These are phyloP conservation scores for Colletotrichum tropicale DNA, from an alignment of 2,329 filamentous ascomycete genomes.

Conservation along the genomic window DNA sequence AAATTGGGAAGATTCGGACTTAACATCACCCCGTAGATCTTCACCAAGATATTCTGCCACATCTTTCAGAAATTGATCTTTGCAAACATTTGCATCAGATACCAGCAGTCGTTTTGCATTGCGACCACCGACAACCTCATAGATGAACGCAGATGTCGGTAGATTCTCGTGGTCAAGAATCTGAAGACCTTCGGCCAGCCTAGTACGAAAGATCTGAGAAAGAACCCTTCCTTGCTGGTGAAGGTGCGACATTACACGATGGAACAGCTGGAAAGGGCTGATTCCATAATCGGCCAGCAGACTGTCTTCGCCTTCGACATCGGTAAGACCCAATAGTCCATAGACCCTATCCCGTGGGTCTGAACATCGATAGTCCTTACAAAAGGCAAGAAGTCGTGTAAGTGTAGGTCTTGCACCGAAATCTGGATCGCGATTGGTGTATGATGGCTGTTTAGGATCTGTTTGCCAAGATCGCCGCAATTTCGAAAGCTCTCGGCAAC, in stretches of 20 bases:
- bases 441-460: neutral
- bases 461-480: neutral
- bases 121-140: neutral
- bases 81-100: neutral
- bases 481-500: neutral
- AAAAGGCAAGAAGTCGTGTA: constrained; percentile 23
- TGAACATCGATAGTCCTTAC: constrained; percentile 17
- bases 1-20: neutral
- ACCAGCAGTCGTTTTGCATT: neutral
- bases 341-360: constrained; percentile 27
- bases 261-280: neutral
- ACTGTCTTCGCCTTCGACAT: neutral
- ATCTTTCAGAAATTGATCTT: neutral
- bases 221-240: neutral
- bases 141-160: neutral
- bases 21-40: neutral
- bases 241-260: neutral
- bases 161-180: neutral
- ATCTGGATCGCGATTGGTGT: neutral
- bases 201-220: neutral
- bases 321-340: constrained; percentile 24
- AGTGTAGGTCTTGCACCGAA: constrained; percentile 21
- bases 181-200: neutral
- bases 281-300: neutral
- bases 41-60: neutral